phyloP scores from a whole-genome alignment of 169 alveolate genomes.

The Toxoplasma gondii region DNA sequence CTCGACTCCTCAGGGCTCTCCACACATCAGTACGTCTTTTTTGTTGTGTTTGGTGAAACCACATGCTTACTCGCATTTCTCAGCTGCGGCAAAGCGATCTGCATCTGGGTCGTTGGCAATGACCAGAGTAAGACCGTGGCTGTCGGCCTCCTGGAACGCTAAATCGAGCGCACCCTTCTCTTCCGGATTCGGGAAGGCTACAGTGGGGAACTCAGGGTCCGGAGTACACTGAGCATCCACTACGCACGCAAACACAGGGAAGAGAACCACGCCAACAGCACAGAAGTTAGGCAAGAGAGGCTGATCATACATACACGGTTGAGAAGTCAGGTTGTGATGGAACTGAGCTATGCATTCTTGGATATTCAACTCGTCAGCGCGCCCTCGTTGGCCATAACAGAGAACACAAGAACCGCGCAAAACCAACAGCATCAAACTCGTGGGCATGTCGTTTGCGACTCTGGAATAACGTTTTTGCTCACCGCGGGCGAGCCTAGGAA shows the following conservation, averaged over 20 bases:
- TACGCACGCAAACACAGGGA: neutral
- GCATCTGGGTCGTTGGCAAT: conserved; percentile 91
- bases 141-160: conserved; percentile 77
- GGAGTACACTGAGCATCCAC: conserved; percentile 79
- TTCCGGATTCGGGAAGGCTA: conserved; percentile 84
- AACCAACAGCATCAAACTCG: no score
- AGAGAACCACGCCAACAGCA: neutral
- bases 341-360: no score
- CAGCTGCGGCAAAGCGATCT: conserved; percentile 85
- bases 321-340: no score
- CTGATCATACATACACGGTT: neutral
- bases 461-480: no score
- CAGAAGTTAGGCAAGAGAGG: neutral
- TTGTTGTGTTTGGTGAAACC: no score
- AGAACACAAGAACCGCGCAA: no score
- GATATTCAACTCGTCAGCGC: no score
- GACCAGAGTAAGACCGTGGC: conserved; percentile 72
- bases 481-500: no score
- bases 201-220: conserved; percentile 86
- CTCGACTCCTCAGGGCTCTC: no score
- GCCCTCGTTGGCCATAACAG: no score
- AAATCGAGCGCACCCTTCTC: conserved; percentile 81
- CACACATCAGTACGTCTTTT: no score
- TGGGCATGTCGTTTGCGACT: no score
- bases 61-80: conserved; percentile 72